Evolutionary conservation across 345 rosid genomes (phyloP).

Genomic region (Sisymbrium irio): DNA sequence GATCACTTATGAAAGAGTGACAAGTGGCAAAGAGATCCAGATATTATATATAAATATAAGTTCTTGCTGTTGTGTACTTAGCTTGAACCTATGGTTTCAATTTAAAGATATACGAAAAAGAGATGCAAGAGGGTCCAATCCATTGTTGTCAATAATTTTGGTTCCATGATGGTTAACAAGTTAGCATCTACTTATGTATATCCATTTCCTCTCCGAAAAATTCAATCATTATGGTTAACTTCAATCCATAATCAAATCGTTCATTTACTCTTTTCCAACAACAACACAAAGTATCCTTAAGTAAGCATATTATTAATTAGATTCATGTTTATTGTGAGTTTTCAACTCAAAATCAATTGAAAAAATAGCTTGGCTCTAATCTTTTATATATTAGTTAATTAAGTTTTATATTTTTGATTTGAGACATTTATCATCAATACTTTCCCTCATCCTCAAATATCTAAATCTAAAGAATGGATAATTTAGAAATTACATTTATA

Average conservation of each 20-base stretch:
- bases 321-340: no score
- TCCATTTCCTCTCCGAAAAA: conserved; percentile 1
- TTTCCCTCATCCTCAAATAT: no score
- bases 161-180: conserved; percentile 37
- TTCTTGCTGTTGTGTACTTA: conserved; percentile 36
- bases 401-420: no score
- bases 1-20: conserved; percentile 25
- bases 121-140: conserved; percentile 37
- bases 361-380: no score
- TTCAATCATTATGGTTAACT: neutral
- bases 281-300: neutral
- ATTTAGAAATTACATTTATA: no score
- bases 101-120: conserved; percentile 52
- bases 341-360: no score
- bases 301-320: no score
- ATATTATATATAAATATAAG: conserved; percentile 29
- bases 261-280: neutral
- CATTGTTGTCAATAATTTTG: conserved; percentile 32
- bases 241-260: conserved; percentile 32
- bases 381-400: no score
- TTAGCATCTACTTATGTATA: conserved; percentile 25
- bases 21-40: conserved; percentile 28
- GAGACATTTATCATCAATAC: no score
- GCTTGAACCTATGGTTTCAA: conserved; percentile 50
- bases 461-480: no score